Evolutionary conservation across 805 yeast genomes (phyloP).

Genomic region (Yueomyces sp.): DNA sequence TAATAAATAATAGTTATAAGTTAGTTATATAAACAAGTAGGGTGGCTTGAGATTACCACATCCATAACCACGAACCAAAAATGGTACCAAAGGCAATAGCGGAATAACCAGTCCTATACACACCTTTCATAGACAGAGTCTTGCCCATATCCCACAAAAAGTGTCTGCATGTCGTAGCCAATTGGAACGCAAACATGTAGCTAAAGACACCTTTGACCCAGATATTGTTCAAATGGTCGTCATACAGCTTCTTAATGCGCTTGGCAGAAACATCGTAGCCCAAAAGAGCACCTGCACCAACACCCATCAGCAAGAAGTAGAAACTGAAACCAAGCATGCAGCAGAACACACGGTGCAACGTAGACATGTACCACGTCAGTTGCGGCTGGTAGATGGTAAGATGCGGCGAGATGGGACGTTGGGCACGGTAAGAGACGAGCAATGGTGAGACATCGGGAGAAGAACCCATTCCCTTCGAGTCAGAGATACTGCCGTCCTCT

Average conservation of each 20-base stretch:
- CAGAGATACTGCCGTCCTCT: too few species aligned
- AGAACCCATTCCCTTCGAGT: too few species aligned
- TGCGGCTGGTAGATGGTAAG: constrained; percentile 84
- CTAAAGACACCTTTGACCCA: constrained; percentile 58
- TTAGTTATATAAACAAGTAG: too few species aligned
- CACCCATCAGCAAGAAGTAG: constrained; percentile 64
- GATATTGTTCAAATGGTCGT: constrained; percentile 57
- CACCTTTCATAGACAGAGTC: constrained; percentile 72
- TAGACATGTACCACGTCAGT: constrained; percentile 69
- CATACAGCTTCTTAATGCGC: constrained; percentile 25
- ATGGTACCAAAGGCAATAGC: constrained; percentile 53
- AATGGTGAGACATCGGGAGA: constrained; percentile 17
- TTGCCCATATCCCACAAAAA: constrained; percentile 84
- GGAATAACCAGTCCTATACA: constrained; percentile 80
- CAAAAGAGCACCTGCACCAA: constrained; percentile 53
- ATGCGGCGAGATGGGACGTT: constrained; percentile 88
- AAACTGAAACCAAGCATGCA: constrained; percentile 67
- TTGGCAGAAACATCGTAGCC: constrained; percentile 34
- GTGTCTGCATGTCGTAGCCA: constrained; percentile 83
- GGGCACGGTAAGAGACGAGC: constrained; percentile 66
- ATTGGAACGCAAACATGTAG: constrained; percentile 79
- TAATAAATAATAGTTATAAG: too few species aligned
- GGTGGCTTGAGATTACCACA: constrained; percentile 7
- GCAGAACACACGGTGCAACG: constrained; percentile 80
- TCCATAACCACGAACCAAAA: constrained; percentile 41